Evolutionary conservation across 2,329 filamentous ascomycete species (phyloP).

Genomic region (Fusarium floridanum): DNA sequence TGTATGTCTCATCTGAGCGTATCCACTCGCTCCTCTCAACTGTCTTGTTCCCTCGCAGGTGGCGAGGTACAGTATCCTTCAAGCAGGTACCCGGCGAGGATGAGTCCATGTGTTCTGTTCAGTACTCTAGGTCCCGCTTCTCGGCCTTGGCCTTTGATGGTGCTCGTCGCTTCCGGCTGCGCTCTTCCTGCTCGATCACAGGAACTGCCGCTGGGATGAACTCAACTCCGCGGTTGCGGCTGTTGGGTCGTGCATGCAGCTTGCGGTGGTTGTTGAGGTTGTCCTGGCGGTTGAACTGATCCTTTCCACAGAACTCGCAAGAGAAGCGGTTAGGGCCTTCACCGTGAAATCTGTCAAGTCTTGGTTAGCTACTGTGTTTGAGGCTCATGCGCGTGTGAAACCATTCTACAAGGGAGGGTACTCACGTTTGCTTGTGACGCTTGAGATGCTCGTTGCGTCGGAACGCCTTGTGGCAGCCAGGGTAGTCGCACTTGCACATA

Average conservation of each 20-base stretch:
- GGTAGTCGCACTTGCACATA: conserved; percentile 61
- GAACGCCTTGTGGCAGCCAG: conserved; percentile 62
- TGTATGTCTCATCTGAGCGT: conserved; percentile 42
- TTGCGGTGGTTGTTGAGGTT: conserved; percentile 60
- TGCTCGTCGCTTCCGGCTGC: conserved; percentile 55
- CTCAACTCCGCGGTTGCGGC: conserved; percentile 55
- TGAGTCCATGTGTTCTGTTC: conserved; percentile 18
- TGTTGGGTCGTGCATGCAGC: conserved; percentile 56
- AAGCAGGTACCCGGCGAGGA: conserved; percentile 41
- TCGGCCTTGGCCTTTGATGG: conserved; percentile 54
- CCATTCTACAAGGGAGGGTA: conserved; percentile 15
- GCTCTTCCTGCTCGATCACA: conserved; percentile 57
- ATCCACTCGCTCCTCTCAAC: conserved; percentile 22
- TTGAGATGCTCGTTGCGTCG: conserved; percentile 69
- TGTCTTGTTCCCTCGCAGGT: conserved; percentile 27
- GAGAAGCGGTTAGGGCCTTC: conserved; percentile 56
- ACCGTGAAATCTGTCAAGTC: conserved; percentile 50
- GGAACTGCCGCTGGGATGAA: conserved; percentile 56
- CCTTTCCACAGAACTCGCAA: conserved; percentile 59
- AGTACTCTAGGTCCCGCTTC: conserved; percentile 50
- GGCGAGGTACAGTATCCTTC: conserved; percentile 21
- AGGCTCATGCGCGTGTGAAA: neutral
- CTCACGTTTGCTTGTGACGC: conserved; percentile 66
- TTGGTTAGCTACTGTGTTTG: conserved; percentile 3
- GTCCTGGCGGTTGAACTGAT: conserved; percentile 57